These are phyloP conservation scores for Teunomyces tritomae DNA, from an alignment of 805 yeast species.

Conservation along the genomic window DNA sequence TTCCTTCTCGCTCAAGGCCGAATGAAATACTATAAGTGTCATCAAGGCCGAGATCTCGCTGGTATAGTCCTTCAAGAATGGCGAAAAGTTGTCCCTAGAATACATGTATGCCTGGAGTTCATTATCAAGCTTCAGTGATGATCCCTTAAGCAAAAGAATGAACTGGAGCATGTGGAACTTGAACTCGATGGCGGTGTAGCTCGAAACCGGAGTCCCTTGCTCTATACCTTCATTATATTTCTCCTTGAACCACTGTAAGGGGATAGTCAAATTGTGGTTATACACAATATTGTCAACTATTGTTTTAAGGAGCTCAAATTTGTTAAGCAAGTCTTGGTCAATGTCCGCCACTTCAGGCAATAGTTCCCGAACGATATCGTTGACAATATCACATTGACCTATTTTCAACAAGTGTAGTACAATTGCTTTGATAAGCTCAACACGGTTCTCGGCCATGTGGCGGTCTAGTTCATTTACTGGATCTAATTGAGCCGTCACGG, in stretches of 20 bases:
- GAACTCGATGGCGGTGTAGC: conserved; percentile 29
- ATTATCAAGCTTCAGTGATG: conserved; percentile 14
- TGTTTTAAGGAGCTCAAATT: conserved; percentile 27
- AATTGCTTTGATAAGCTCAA: conserved; percentile 35
- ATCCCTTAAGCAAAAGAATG: conserved; percentile 26
- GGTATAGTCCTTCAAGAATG: conserved; percentile 29
- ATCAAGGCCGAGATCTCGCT: conserved; percentile 35
- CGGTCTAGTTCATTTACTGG: conserved; percentile 1
- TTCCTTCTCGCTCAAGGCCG: conserved; percentile 10
- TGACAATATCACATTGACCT: conserved; percentile 38
- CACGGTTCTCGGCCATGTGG: conserved; percentile 23
- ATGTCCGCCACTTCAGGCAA: conserved; percentile 15
- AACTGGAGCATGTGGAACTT: conserved; percentile 42
- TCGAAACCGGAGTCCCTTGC: not conserved
- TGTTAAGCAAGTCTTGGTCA: conserved; percentile 20
- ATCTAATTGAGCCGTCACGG: conserved; percentile 10
- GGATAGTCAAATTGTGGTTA: conserved; percentile 30
- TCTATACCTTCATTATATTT: conserved; percentile 16
- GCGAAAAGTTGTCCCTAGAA: conserved; percentile 34
- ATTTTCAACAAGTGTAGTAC: conserved; percentile 38
- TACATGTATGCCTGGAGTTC: conserved; percentile 36
- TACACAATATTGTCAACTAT: conserved; percentile 34
- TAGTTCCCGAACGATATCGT: conserved; percentile 25
- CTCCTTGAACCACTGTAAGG: conserved; percentile 32
- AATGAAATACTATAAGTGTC: conserved; percentile 23